A percentile compares a stretch with the other conserved stretches of the same genome.
Evolutionary conservation across 2,329 filamentous ascomycete species (phyloP).

Genomic region (Didymella lethalis): DNA sequence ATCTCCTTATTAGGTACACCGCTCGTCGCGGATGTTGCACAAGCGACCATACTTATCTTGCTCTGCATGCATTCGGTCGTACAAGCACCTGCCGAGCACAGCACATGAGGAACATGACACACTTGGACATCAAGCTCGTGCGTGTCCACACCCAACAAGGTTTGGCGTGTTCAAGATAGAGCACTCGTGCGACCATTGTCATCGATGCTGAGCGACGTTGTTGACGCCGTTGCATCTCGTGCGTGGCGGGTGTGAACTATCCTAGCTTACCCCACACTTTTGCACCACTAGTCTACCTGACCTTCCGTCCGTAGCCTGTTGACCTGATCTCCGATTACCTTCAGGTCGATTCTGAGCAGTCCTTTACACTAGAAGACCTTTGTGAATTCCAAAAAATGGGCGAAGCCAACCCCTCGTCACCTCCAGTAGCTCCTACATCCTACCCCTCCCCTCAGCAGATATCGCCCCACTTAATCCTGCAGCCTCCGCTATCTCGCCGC

Average conservation of each 20-base stretch:
- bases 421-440: conserved; percentile 23
- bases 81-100: conserved; percentile 17
- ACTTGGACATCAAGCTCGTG: conserved; percentile 7
- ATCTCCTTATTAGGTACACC: background rate
- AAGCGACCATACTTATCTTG: conserved; percentile 6
- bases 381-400: conserved; percentile 2
- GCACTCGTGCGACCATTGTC: conserved; percentile 13
- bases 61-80: conserved; percentile 10
- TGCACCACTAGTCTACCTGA: conserved; percentile 14
- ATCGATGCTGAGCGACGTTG: conserved; percentile 12
- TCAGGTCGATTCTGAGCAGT: background rate
- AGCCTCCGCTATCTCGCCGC: conserved; percentile 59
- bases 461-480: conserved; percentile 46
- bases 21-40: conserved; percentile 10
- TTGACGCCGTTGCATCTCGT: conserved; percentile 18
- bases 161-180: conserved; percentile 1
- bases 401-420: conserved; percentile 25
- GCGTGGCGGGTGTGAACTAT: conserved; percentile 8
- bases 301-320: conserved; percentile 7
- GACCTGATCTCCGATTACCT: background rate
- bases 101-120: conserved; percentile 12
- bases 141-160: background rate
- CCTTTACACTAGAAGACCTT: background rate
- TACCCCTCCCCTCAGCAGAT: conserved; percentile 32
- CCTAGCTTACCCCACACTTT: conserved; percentile 22